Evolutionary conservation across 306 rosid species (phyloP).

Genomic region (Trifolium fragiferum): DNA sequence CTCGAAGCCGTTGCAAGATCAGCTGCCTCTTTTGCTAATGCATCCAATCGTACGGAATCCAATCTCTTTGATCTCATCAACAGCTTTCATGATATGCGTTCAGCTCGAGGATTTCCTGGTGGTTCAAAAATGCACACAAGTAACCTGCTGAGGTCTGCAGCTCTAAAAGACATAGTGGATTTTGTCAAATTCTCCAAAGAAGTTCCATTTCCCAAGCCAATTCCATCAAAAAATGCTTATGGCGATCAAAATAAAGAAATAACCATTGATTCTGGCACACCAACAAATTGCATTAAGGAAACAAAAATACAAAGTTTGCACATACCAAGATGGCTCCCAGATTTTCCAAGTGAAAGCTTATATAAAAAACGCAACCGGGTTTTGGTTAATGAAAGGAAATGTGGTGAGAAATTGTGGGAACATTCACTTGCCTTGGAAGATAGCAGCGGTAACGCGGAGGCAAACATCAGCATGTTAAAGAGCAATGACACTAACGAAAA

Average conservation of each 20-base stretch:
- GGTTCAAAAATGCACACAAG: conserved; percentile 48
- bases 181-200: conserved; percentile 46
- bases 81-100: conserved; percentile 60
- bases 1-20: conserved; percentile 52
- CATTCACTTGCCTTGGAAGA: conserved; percentile 24
- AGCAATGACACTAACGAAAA: conserved; percentile 33
- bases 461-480: neutral
- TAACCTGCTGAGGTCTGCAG: conserved; percentile 52
- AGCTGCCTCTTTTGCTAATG: conserved; percentile 54
- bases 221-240: conserved; percentile 40
- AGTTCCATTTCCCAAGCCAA: conserved; percentile 59
- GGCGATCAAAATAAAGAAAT: conserved; percentile 11
- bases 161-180: conserved; percentile 53
- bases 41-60: conserved; percentile 60
- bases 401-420: conserved; percentile 77
- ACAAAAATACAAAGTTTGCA: conserved; percentile 39
- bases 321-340: conserved; percentile 77
- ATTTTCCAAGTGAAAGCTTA: conserved; percentile 49
- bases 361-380: conserved; percentile 17
- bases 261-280: conserved; percentile 32
- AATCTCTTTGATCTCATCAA: conserved; percentile 70
- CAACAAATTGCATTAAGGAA: neutral
- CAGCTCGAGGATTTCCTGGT: conserved; percentile 56
- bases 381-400: conserved; percentile 46
- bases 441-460: conserved; percentile 21